Evolutionary conservation across 371 early-diverging fungal species (phyloP), one percentile per base, ranked within the genome.

Genomic region (Mucor irregularis): DNA sequence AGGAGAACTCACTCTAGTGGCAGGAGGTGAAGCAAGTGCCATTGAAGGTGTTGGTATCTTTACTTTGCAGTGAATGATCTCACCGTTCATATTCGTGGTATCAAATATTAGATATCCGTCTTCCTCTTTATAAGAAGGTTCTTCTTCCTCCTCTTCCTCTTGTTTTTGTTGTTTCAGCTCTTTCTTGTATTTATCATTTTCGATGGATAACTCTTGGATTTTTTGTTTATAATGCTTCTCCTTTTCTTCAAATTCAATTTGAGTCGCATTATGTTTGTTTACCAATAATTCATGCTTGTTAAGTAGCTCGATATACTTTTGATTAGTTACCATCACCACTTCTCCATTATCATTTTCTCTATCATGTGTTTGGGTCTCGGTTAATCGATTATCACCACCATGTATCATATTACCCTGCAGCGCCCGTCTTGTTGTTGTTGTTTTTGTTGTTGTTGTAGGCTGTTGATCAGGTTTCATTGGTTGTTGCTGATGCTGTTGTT

Each of bases 51-150:
- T 49, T 9, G 72, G 72, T 42, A 72, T 68, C 52, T 68, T 72
- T n/a, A 68, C 69, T 45, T 59, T 64, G 43, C 66, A 72, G 22
- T 68, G 62, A 21, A 62, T 63, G 10, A 68, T 49, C 31, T 68
- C 72, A 7, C 68, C 72, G 52, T 68, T 63, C 49, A 60, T 66
- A 21, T 57, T 56, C 4, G 48, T 54, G 5, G 69, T 65, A 52
- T 68, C 60, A 43, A 72, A 72, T 28, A 65, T 45, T 8, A 72
- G 46, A 46, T 72, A 72, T 1, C 72, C 72, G 25, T 65, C 66
- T 62, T 68, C 69, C 53, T 68, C 69, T 45, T 55, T 58, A 22
- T 65, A 64, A 1, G 62, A 60, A 17, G 22, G 10, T n/a, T 50
- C 43, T 33, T 31, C 29, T n/a, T 54, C 38, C 28, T 31, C 29